These are phyloP conservation scores for Fusarium concolor DNA, from an alignment of 2,329 filamentous ascomycete genomes.

Conservation along the genomic window DNA sequence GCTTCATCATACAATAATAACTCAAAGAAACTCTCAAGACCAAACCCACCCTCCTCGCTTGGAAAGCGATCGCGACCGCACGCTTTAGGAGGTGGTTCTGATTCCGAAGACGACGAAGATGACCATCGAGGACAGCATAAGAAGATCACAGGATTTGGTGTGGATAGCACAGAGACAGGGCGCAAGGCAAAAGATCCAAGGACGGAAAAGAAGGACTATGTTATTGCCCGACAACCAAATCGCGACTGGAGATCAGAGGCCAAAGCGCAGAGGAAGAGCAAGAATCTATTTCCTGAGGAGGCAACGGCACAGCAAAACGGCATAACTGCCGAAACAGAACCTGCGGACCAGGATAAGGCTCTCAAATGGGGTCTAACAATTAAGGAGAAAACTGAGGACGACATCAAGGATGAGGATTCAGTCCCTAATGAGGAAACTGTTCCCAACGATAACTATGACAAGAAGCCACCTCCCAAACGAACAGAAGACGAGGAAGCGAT, in stretches of 20 bases:
- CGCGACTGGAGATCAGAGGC: slow-evolving; percentile 71
- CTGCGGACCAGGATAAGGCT: slow-evolving; percentile 61
- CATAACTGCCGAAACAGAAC: slow-evolving; percentile 48
- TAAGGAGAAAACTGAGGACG: slow-evolving; percentile 65
- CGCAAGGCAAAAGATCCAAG: slow-evolving; percentile 47
- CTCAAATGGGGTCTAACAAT: slow-evolving; percentile 67
- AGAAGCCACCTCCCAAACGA: slow-evolving; percentile 20
- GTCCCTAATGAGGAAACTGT: slow-evolving; percentile 14
- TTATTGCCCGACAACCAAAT: slow-evolving; percentile 70
- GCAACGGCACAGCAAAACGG: slow-evolving; percentile 58
- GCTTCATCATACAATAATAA: slow-evolving; percentile 46
- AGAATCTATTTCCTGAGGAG: slow-evolving; percentile 69
- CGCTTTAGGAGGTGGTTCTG: slow-evolving; percentile 57
- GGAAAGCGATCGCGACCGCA: slow-evolving; percentile 62
- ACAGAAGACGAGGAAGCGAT: slow-evolving; percentile 67
- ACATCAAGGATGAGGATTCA: slow-evolving; percentile 51
- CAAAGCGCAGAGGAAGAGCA: slow-evolving; percentile 60
- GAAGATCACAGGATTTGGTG: slow-evolving; percentile 63
- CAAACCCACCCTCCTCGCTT: slow-evolving; percentile 56
- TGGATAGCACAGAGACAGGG: slow-evolving; percentile 57
- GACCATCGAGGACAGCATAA: slow-evolving; percentile 55
- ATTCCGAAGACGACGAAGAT: slow-evolving; percentile 55
- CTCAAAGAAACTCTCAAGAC: slow-evolving; percentile 47
- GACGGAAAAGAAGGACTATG: slow-evolving; percentile 55
- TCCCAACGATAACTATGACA: slow-evolving; percentile 9